A percentile compares a stretch with the other conserved stretches of the same genome.
Conservation (phyloP, 2,329 filamentous ascomycete species). For the Aspergillus ruber region DNA sequence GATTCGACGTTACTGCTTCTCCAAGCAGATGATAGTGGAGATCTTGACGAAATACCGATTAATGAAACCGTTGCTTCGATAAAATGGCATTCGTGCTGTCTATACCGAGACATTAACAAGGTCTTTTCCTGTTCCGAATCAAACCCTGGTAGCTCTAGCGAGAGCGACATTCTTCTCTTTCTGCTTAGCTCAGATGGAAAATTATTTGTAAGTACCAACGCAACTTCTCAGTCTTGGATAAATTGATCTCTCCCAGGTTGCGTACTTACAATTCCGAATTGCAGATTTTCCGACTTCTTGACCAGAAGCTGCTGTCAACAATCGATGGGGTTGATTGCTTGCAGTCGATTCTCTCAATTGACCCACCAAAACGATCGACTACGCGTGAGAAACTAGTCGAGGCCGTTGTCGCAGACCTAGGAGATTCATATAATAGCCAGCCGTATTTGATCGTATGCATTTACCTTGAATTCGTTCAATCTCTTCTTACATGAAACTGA, state of each 20-base stretch:
- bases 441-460: constrained; percentile 73
- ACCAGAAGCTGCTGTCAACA: constrained; percentile 66
- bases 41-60: constrained; percentile 74
- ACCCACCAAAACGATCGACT: constrained; percentile 64
- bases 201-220: constrained; percentile 56
- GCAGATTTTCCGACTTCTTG: constrained; percentile 69
- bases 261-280: constrained; percentile 2
- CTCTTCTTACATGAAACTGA: neutral
- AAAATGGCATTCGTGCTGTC: constrained; percentile 75
- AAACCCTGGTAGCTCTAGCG: constrained; percentile 11
- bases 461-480: neutral
- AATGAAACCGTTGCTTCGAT: constrained; percentile 53
- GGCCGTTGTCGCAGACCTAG: constrained; percentile 76
- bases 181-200: constrained; percentile 69
- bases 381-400: constrained; percentile 70
- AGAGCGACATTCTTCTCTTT: constrained; percentile 62
- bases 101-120: constrained; percentile 65
- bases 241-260: neutral
- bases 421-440: constrained; percentile 61
- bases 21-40: constrained; percentile 71
- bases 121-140: constrained; percentile 43
- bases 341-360: constrained; percentile 66
- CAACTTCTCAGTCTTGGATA: neutral
- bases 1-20: constrained; percentile 75
- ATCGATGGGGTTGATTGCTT: constrained; percentile 73